These are phyloP conservation scores for Fraxinus angustifolia DNA, from an alignment of 305 asterid genomes.

Conservation along the genomic window DNA sequence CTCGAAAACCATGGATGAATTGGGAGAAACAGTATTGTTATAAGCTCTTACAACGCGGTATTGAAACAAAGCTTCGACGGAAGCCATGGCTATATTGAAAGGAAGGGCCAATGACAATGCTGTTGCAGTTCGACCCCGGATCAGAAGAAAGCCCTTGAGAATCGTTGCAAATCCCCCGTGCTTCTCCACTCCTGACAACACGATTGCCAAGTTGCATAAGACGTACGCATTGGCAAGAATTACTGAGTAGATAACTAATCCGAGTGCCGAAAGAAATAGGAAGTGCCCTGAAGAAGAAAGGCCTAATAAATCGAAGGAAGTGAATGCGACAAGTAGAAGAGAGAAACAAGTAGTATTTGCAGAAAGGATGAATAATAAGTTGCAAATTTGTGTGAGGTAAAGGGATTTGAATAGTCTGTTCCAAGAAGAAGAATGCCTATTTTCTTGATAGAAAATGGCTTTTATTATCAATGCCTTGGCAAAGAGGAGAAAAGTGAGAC, in stretches of 20 bases:
- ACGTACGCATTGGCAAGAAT: conserved; percentile 57
- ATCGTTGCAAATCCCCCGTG: conserved; percentile 43
- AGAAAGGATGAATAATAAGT: conserved; percentile 44
- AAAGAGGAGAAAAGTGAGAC: conserved; percentile 62
- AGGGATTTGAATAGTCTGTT: conserved; percentile 33
- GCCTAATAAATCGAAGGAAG: conserved; percentile 26
- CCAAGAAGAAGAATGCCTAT: conserved; percentile 23
- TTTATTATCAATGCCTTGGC: conserved; percentile 42
- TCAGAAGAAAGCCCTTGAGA: conserved; percentile 42
- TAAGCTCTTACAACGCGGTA: conserved; percentile 46
- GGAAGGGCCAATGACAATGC: conserved; percentile 57
- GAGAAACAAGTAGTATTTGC: conserved; percentile 67
- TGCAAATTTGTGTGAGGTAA: conserved; percentile 55
- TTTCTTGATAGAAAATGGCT: conserved; percentile 23
- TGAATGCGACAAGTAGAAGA: conserved; percentile 40
- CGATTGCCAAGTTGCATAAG: conserved; percentile 45
- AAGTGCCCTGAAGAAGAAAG: conserved; percentile 29
- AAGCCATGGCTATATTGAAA: conserved; percentile 48
- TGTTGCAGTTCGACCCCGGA: conserved; percentile 48
- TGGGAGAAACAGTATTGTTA: not conserved
- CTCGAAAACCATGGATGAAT: conserved; percentile 41
- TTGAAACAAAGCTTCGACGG: conserved; percentile 63
- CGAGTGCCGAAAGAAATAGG: conserved; percentile 44
- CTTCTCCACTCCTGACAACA: conserved; percentile 44
- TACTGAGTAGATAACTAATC: conserved; percentile 56